Base-by-base conservation (phyloP, 2,329 filamentous ascomycete genomes). In the Trichophaea hybrida region DNA sequence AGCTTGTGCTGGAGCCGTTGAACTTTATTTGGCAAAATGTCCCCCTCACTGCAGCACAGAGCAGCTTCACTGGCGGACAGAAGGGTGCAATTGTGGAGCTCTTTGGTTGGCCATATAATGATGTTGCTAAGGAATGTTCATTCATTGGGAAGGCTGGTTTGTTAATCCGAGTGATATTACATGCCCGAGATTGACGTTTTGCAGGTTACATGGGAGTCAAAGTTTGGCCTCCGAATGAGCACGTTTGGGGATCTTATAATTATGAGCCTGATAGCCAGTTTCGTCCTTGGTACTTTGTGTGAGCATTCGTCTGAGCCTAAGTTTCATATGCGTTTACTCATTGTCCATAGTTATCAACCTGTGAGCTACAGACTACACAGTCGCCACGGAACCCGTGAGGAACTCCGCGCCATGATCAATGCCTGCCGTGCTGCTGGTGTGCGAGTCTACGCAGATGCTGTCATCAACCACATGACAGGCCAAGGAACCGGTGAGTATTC, bases 71-170 rank as follows among this genome's bases (percentile, higher is more conserved):
- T 5, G 64, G 62, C 50, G 68, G 68, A 4, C 68, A 70, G 51
- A 69, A 69, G 51, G 69, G 69, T 8, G 68, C 63, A 10, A 70
- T 70, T 40, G 66, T 69, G 7, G 69, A 70, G 49, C 55, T 70
- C 24, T 70, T 70, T 50, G 69, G 69, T n/a, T 70, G 69, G 69
- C 69, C 68, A 5, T 70, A 68, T 57, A 68, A 66, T 53, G 69
- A 70, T 64, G 61, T 70, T 55, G 69, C 68, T 1, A 66, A 64
- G 24, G 69, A 70, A 58, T 70, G 69, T 59, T 44, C 62, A 2
- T 69, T 70, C 40, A 58, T 70, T 17, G 68, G 66, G 17, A 69
- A 66, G 59, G 69, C 69, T 51, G 67, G 61, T 59, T 55, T 5
- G 43, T 37, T 13, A 24, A 17, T 6, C 6, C 6, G 13, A 6